phyloP scores from a whole-genome alignment of 1,139 yeast species.

The Entelexis paramagnoliae region DNA sequence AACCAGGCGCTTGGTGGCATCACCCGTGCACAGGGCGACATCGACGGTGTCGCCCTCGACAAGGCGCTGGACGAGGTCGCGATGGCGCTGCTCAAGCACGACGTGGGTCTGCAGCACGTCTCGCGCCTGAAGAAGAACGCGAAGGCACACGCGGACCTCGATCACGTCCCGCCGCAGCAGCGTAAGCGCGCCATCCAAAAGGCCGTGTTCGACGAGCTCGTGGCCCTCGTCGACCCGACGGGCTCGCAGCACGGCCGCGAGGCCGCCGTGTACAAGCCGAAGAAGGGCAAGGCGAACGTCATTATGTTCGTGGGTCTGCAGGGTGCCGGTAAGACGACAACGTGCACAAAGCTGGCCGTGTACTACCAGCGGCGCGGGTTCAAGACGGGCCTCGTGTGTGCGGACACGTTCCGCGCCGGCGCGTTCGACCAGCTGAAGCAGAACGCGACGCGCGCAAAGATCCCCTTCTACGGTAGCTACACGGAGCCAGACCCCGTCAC shows the following conservation, averaged over 20 bases:
- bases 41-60: slow-evolving; percentile 53
- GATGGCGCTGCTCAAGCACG: slow-evolving; percentile 80
- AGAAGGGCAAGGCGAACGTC: slow-evolving; percentile 60
- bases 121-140: slow-evolving; percentile 66
- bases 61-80: slow-evolving; percentile 76
- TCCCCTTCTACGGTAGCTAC: slow-evolving; percentile 91
- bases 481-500: slow-evolving; percentile 92
- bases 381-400: slow-evolving; percentile 94
- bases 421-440: slow-evolving; percentile 97
- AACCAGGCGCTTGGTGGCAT: slow-evolving; percentile 65
- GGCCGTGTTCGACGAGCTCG: slow-evolving; percentile 85
- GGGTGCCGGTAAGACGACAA: slow-evolving; percentile 97
- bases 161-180: slow-evolving; percentile 44
- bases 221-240: slow-evolving; percentile 60
- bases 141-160: slow-evolving; percentile 46
- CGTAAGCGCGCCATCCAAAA: slow-evolving; percentile 78
- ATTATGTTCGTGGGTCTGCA: slow-evolving; percentile 97
- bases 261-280: slow-evolving; percentile 64
- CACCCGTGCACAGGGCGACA: slow-evolving; percentile 46
- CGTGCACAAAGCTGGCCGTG: slow-evolving; percentile 93
- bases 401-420: slow-evolving; percentile 98
- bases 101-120: slow-evolving; percentile 81
- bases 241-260: background rate
- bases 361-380: slow-evolving; percentile 89
- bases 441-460: slow-evolving; percentile 88